phyloP scores from a whole-genome alignment of 305 asterid genomes.

The Fraxinus velutina region DNA sequence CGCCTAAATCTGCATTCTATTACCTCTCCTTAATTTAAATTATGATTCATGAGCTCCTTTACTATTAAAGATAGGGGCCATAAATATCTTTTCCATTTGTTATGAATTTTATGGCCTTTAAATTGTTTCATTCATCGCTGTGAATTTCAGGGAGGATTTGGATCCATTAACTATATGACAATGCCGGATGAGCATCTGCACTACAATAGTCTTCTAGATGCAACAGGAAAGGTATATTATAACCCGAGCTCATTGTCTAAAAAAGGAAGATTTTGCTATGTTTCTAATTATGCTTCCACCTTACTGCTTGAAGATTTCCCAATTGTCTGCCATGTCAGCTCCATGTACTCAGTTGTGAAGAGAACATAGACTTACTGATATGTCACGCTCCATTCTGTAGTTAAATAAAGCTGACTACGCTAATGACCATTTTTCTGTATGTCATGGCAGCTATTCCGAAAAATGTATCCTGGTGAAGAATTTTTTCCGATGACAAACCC shows the following conservation, averaged over 20 bases:
- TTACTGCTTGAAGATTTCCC: not conserved
- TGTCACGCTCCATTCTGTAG: not conserved
- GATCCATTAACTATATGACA: constrained; percentile 15
- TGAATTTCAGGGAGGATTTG: constrained; percentile 20
- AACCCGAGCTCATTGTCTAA: not conserved
- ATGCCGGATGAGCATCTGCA: constrained; percentile 38
- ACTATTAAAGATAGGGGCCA: not conserved
- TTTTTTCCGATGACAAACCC: constrained; percentile 26
- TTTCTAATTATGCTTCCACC: not conserved
- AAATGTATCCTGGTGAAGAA: constrained; percentile 31
- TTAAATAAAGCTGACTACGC: not conserved
- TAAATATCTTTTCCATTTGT: not conserved
- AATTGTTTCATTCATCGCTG: not conserved
- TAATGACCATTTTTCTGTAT: not conserved
- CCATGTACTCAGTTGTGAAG: not conserved
- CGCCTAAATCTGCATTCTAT: not conserved
- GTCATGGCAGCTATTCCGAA: constrained; percentile 27
- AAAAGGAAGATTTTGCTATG: not conserved
- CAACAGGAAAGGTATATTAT: constrained; percentile 25
- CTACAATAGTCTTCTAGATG: constrained; percentile 27
- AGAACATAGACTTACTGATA: not conserved
- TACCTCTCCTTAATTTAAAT: not conserved
- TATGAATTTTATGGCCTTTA: not conserved
- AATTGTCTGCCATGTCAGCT: not conserved
- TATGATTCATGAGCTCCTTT: not conserved